A percentile compares a stretch with the other conserved stretches of the same genome.
These are phyloP conservation scores for Toxicodendron radicans DNA, from an alignment of 345 rosid genomes.

Conservation along the genomic window DNA sequence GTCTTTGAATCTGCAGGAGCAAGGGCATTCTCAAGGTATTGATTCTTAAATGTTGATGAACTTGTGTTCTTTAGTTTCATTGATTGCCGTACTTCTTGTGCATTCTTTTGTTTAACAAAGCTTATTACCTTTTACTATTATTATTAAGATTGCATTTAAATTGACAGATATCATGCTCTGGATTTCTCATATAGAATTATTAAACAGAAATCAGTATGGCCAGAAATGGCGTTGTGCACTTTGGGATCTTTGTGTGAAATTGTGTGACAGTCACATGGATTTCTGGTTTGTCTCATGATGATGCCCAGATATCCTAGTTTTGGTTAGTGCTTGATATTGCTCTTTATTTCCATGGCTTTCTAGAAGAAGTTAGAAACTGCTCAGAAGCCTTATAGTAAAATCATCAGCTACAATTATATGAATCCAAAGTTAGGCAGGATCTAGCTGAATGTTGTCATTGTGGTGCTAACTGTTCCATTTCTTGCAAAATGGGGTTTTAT, in stretches of 20 bases:
- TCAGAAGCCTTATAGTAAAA: too few species aligned
- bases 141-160: neutral
- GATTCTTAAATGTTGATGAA: conserved; percentile 3
- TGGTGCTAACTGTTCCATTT: too few species aligned
- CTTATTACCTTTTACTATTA: neutral
- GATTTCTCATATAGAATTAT: neutral
- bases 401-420: too few species aligned
- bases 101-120: neutral
- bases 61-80: neutral
- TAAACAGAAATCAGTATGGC: neutral
- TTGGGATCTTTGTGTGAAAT: neutral
- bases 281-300: too few species aligned
- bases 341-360: too few species aligned
- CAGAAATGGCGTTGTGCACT: neutral
- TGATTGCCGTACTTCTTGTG: neutral
- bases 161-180: neutral
- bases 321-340: too few species aligned
- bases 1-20: conserved; percentile 15
- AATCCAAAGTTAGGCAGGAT: too few species aligned
- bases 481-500: too few species aligned
- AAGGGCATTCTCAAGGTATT: conserved; percentile 42
- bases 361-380: too few species aligned
- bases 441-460: too few species aligned
- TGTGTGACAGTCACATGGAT: neutral
- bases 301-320: too few species aligned